phyloP scores from a whole-genome alignment of 164 flowering plant species.

The Dillenia turbinata region DNA sequence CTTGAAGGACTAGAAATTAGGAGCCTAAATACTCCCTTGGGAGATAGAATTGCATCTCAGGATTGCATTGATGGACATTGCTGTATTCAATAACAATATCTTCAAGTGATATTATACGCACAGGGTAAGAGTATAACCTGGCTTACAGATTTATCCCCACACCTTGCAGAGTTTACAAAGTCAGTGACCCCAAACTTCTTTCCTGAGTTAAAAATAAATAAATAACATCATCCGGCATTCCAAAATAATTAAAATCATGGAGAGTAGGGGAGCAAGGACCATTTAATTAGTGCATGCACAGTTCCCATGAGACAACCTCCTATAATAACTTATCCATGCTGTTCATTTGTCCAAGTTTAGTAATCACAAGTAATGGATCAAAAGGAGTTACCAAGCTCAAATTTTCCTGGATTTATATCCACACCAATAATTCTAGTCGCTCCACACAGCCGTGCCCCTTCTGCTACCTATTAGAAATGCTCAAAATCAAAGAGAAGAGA shows the following conservation, averaged over 20 bases:
- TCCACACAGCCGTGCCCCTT: constrained; percentile 57
- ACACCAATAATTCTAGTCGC: constrained; percentile 55
- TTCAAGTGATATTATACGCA: neutral
- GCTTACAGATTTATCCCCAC: constrained; percentile 35
- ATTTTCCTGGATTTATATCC: constrained; percentile 45
- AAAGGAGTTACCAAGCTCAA: constrained; percentile 31
- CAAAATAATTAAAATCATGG: neutral
- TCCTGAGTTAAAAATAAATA: constrained; percentile 19
- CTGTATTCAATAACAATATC: neutral
- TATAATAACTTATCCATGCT: too few species aligned
- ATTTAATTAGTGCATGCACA: too few species aligned
- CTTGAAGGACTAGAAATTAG: too few species aligned
- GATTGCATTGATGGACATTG: too few species aligned
- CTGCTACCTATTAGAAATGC: constrained; percentile 41
- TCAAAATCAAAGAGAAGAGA: too few species aligned
- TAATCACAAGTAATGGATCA: neutral
- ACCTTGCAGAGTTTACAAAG: constrained; percentile 31
- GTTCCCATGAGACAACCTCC: too few species aligned
- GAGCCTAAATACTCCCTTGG: too few species aligned
- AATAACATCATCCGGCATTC: neutral
- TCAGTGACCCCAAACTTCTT: constrained; percentile 59
- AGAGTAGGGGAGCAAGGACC: too few species aligned
- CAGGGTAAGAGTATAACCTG: constrained; percentile 25
- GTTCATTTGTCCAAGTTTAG: neutral
- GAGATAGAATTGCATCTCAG: too few species aligned